Conservation (phyloP, 306 rosid genomes). For the Phaseolus lunatus region DNA sequence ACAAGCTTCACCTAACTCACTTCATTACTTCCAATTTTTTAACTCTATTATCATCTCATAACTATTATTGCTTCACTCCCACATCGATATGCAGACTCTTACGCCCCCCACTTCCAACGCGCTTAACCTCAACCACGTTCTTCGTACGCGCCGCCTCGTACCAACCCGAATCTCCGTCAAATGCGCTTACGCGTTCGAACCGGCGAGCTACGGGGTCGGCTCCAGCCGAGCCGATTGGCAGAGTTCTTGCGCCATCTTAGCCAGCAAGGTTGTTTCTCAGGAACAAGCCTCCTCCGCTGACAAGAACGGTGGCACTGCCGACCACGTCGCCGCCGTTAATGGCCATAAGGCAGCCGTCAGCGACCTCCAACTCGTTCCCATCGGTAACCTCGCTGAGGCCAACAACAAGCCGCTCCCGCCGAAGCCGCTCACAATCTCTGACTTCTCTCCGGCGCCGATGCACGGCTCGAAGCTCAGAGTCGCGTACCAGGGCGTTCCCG, state of each 20-base stretch:
- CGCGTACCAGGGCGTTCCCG: slow-evolving; percentile 96
- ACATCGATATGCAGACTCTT: slow-evolving; percentile 62
- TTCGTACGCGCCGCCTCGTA: slow-evolving; percentile 36
- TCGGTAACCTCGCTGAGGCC: slow-evolving; percentile 44
- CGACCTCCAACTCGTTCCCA: slow-evolving; percentile 72
- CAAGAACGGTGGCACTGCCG: slow-evolving; percentile 38
- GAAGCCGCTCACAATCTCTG: slow-evolving; percentile 81
- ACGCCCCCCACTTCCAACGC: slow-evolving; percentile 53
- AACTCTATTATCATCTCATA: neutral
- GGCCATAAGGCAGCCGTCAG: slow-evolving; percentile 68
- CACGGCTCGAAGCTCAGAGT: slow-evolving; percentile 91
- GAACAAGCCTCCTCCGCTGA: slow-evolving; percentile 55
- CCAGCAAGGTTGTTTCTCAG: slow-evolving; percentile 77
- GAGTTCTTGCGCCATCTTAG: slow-evolving; percentile 86
- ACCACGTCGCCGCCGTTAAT: slow-evolving; percentile 61
- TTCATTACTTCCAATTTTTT: neutral
- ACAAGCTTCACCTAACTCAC: slow-evolving; percentile 56
- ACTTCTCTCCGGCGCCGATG: slow-evolving; percentile 95
- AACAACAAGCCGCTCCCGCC: slow-evolving; percentile 51
- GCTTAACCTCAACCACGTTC: slow-evolving; percentile 41
- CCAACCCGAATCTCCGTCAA: slow-evolving; percentile 51
- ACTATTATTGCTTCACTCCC: neutral
- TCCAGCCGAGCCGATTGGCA: slow-evolving; percentile 82
- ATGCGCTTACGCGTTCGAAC: slow-evolving; percentile 61
- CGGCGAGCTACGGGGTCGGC: slow-evolving; percentile 58